These are phyloP conservation scores for Sporisorium scitamineum DNA, from an alignment of 1,284 basidiomycete species.

Conservation along the genomic window DNA sequence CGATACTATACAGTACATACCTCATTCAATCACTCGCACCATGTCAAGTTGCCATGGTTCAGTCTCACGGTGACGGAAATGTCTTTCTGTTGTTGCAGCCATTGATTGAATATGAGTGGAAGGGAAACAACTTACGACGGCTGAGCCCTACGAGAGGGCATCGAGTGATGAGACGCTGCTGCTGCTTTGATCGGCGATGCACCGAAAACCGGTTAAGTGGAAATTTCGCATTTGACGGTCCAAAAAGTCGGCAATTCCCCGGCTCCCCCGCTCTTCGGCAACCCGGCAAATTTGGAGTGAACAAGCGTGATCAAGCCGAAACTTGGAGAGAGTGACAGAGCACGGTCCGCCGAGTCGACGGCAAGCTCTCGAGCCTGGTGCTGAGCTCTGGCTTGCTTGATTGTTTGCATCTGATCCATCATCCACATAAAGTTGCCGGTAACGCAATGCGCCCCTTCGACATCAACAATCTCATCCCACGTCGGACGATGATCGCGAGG, in stretches of 20 bases:
- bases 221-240: constrained; percentile 32
- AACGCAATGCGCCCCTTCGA: too few species aligned
- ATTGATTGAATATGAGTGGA: not conserved
- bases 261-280: constrained; percentile 10
- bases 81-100: not conserved
- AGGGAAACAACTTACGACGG: not conserved
- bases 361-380: too few species aligned
- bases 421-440: too few species aligned
- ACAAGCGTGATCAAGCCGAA: not conserved
- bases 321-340: too few species aligned
- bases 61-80: not conserved
- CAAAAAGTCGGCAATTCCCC: constrained; percentile 2
- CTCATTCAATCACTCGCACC: not conserved
- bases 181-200: not conserved
- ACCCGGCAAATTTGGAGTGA: constrained; percentile 13
- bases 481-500: constrained; percentile 19
- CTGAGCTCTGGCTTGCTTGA: not conserved
- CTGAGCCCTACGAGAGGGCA: not conserved
- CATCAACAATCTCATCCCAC: not conserved
- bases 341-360: not conserved
- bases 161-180: not conserved
- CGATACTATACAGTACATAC: not conserved
- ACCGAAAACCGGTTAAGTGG: constrained; percentile 16
- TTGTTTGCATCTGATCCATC: not conserved
- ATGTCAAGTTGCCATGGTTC: not conserved